Percentiles rank a stretch among this genome's conserved stretches.
Evolutionary conservation across 1,284 basidiomycete genomes (phyloP).

Genomic region (Ustilago bromivora): DNA sequence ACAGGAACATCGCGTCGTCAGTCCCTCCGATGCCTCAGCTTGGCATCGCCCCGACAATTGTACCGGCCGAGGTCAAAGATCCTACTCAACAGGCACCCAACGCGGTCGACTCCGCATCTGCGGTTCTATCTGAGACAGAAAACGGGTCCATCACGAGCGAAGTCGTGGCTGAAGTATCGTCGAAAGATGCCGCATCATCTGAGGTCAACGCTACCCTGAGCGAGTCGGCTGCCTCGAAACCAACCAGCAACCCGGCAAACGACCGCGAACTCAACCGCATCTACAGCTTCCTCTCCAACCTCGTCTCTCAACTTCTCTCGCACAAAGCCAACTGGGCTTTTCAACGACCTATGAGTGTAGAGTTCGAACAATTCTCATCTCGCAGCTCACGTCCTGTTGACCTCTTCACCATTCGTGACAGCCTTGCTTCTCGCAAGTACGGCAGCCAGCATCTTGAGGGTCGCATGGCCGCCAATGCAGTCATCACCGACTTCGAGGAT

Average conservation of each 20-base stretch:
- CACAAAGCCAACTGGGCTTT: constrained; percentile 51
- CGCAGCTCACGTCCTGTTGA: constrained; percentile 47
- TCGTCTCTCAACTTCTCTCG: constrained; percentile 42
- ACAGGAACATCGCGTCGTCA: constrained; percentile 11
- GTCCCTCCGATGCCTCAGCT: constrained; percentile 19
- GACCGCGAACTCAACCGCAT: constrained; percentile 40
- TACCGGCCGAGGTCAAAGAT: neutral
- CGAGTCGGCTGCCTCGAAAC: constrained; percentile 6
- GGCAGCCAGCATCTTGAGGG: constrained; percentile 41
- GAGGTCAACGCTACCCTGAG: neutral
- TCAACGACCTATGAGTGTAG: constrained; percentile 38
- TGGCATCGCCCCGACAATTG: neutral
- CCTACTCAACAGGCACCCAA: neutral
- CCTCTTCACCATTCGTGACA: constrained; percentile 49
- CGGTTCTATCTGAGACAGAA: neutral
- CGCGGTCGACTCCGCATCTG: neutral
- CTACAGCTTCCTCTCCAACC: constrained; percentile 47
- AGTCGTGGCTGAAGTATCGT: neutral
- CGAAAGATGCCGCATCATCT: neutral
- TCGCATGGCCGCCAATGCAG: constrained; percentile 43
- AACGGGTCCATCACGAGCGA: neutral
- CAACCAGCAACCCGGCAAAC: constrained; percentile 9
- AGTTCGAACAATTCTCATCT: constrained; percentile 44
- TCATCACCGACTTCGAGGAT: constrained; percentile 51
- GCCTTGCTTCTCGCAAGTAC: constrained; percentile 36